Evolutionary conservation across 164 flowering plant species (phyloP).

Genomic region (Macadamia tetraphylla): DNA sequence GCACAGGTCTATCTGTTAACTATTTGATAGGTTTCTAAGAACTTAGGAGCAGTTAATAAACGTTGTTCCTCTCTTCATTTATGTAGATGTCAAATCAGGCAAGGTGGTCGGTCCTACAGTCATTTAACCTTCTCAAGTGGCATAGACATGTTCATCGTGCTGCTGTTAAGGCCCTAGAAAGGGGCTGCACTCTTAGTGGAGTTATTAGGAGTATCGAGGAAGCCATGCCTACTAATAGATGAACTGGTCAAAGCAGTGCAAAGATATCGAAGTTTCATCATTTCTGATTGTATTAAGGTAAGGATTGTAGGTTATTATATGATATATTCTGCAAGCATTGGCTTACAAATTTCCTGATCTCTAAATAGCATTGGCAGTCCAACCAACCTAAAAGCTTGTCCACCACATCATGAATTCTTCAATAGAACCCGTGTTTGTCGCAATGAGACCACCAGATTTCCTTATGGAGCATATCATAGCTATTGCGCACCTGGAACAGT

Average conservation of each 20-base stretch:
- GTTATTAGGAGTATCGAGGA: slow-evolving; percentile 80
- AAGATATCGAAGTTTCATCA: slow-evolving; percentile 1
- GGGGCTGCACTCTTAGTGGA: slow-evolving; percentile 59
- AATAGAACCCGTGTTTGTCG: too few relatives aligned
- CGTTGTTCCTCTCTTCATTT: not conserved
- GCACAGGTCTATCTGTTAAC: slow-evolving; percentile 49
- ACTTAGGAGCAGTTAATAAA: not conserved
- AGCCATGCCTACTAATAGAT: slow-evolving; percentile 47
- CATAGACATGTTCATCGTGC: slow-evolving; percentile 72
- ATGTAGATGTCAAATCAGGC: slow-evolving; percentile 95
- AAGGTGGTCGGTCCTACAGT: slow-evolving; percentile 90
- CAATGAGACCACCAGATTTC: too few relatives aligned
- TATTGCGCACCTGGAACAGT: too few relatives aligned
- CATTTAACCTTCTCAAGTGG: slow-evolving; percentile 92
- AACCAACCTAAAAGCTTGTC: too few relatives aligned
- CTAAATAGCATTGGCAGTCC: not conserved
- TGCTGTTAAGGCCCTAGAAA: slow-evolving; percentile 82
- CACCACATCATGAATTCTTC: too few relatives aligned
- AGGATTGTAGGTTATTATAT: not conserved
- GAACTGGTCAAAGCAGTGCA: slow-evolving; percentile 6
- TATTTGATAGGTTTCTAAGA: not conserved
- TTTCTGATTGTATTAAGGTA: not conserved
- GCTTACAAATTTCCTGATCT: too few relatives aligned
- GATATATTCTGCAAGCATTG: not conserved
- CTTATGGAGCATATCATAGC: too few relatives aligned